Base-by-base conservation (phyloP, 352 stramenopile genomes). In the Globisporangium rhizosaccharum region DNA sequence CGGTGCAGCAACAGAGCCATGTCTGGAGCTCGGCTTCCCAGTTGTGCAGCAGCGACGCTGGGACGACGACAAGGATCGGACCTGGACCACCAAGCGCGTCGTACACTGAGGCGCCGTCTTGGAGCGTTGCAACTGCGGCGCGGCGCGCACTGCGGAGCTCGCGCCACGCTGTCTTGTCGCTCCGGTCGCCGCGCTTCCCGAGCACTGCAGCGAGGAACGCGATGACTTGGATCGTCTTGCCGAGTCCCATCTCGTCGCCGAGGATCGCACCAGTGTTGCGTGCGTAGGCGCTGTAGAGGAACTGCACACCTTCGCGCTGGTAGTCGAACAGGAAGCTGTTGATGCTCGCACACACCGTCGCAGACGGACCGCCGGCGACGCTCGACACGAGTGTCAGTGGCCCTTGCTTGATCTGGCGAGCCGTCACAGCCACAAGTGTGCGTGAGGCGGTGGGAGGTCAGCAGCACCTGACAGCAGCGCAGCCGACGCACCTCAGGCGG, bases 1-100 rank as follows among this genome's bases (percentile, higher is more conserved):
- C 71, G 8, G 79, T 82, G 11, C 57, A 72, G 33, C 78, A 88
- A 23, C 76, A 85, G 65, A 92, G 79, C 96, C 85, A 99, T n/a
- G 92, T 72, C 60, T 98, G 98, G 36, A 99, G 86, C 70, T 99
- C 97, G 18, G 91, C 90, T 64, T 99, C 97, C 97, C 97, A 99
- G 65, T 99, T 99, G 50, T 99, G 87, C 17, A 99, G 85, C 61
- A 97, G 93, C 14, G 88, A 98, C 37, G 96, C 99, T 26, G 97
- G 97, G 8, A 99, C 97, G 41, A 99, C 86, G 53, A 99, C 95
- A 36, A 99, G 79, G 68, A 99, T 96, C 44, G 97, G 97, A 11
- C 64, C 61, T n/a, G 70, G 54, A 17, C 75, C 65, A 60, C 68
- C 56, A 30, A 51, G 51, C 66, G 70, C 67, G 36, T 56, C 59